These are phyloP conservation scores for Camelina neglecta DNA, from an alignment of 345 rosid species.

Conservation along the genomic window DNA sequence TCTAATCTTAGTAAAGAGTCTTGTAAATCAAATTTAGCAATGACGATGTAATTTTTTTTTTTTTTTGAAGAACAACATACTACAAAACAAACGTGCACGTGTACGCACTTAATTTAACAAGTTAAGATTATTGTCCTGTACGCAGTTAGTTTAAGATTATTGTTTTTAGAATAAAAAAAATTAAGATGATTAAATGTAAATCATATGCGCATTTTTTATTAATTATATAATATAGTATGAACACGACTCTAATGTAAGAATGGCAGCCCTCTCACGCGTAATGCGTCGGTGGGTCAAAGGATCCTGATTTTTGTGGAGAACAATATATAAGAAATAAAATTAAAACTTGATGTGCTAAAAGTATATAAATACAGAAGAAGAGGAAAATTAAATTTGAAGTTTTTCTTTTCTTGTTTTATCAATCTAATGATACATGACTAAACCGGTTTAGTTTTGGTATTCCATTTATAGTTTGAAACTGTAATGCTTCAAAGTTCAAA, in stretches of 20 bases:
- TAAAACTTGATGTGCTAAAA: neutral
- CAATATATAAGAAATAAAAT: neutral
- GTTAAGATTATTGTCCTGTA: neutral
- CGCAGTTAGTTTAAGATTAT: too few relatives aligned
- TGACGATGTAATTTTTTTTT: too few relatives aligned
- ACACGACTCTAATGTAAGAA: neutral
- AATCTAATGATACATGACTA: neutral
- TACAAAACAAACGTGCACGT: slow-evolving; percentile 1
- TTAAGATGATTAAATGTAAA: neutral
- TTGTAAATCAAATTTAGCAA: too few relatives aligned
- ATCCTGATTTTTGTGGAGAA: neutral
- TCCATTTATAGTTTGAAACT: too few relatives aligned
- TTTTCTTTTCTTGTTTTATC: neutral
- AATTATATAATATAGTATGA: neutral
- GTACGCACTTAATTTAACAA: neutral
- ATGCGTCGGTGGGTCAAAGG: slow-evolving; percentile 27
- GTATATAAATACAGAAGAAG: neutral
- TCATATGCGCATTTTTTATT: neutral
- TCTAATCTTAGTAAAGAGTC: too few relatives aligned
- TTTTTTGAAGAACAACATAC: neutral
- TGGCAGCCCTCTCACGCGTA: slow-evolving; percentile 21
- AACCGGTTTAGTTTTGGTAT: too few relatives aligned
- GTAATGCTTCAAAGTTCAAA: too few relatives aligned
- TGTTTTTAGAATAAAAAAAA: neutral
- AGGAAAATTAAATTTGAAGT: neutral